These are phyloP conservation scores for Starmerella tilneyi DNA, from an alignment of 805 yeast genomes.

Conservation along the genomic window DNA sequence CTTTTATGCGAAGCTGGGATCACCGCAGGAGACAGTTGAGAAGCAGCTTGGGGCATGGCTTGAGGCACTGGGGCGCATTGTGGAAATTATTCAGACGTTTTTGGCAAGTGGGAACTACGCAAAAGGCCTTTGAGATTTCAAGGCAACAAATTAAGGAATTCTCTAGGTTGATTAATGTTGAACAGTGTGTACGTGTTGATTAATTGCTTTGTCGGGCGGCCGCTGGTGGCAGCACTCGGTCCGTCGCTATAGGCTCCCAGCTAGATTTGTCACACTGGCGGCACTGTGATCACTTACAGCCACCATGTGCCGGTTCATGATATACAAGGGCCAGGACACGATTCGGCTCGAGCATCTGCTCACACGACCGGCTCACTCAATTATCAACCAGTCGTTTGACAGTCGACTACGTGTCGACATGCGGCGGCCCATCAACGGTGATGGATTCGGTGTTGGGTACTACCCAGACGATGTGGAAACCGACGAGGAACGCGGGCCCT, in stretches of 20 bases:
- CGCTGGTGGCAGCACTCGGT: no score
- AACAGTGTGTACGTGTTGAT: no score
- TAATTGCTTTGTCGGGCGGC: no score
- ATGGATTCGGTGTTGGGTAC: slow-evolving; percentile 96
- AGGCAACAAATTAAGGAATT: not conserved
- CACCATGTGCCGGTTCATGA: slow-evolving; percentile 81
- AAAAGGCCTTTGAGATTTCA: slow-evolving; percentile 54
- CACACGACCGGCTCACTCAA: slow-evolving; percentile 93
- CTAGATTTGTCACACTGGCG: not conserved
- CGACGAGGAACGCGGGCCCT: slow-evolving; percentile 59
- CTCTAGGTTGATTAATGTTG: no score
- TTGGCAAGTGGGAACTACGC: slow-evolving; percentile 75
- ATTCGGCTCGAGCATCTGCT: slow-evolving; percentile 74
- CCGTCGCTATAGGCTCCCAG: no score
- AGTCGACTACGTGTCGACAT: slow-evolving; percentile 77
- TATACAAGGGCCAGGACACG: slow-evolving; percentile 84
- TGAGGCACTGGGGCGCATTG: slow-evolving; percentile 63
- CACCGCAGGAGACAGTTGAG: slow-evolving; percentile 43
- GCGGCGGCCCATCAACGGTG: slow-evolving; percentile 91
- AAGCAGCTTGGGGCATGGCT: slow-evolving; percentile 65
- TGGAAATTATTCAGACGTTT: slow-evolving; percentile 61
- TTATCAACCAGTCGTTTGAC: slow-evolving; percentile 92
- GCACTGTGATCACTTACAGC: not conserved
- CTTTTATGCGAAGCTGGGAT: slow-evolving; percentile 72
- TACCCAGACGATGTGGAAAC: slow-evolving; percentile 50